phyloP scores from a whole-genome alignment of 202 grass and related monocot species.

The Musa balbisiana region DNA sequence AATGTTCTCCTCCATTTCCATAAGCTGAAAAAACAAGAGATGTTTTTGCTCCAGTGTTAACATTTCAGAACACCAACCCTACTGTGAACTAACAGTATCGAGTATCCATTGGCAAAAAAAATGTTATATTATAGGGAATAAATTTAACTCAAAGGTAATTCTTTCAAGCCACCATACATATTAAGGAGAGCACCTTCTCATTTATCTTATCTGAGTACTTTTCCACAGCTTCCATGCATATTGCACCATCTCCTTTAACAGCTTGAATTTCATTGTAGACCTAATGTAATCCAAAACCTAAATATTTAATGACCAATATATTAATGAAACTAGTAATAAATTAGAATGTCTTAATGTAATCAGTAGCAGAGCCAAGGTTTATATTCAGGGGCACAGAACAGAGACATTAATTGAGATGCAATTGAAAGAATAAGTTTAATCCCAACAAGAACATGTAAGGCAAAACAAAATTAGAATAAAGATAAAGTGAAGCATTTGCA shows the following conservation, averaged over 20 bases:
- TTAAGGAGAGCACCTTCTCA: conserved; percentile 34
- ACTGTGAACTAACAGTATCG: neutral
- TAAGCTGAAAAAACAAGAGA: conserved; percentile 36
- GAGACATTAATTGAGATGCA: neutral
- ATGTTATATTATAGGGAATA: neutral
- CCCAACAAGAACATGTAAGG: neutral
- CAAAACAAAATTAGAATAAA: neutral
- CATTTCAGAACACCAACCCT: neutral
- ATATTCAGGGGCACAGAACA: neutral
- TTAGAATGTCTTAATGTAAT: neutral
- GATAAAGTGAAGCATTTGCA: too few species aligned
- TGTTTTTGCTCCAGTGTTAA: neutral
- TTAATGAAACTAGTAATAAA: neutral
- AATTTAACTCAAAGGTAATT: neutral
- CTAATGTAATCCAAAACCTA: conserved; percentile 28
- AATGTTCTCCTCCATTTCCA: conserved; percentile 49
- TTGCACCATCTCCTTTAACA: conserved; percentile 32
- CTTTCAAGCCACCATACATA: conserved; percentile 8
- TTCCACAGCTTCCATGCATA: conserved; percentile 30
- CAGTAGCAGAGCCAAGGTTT: neutral
- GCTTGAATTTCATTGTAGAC: conserved; percentile 35
- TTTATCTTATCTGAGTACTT: conserved; percentile 38
- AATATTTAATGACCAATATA: neutral
- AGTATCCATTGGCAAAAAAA: neutral
- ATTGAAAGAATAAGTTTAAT: neutral